phyloP scores from a whole-genome alignment of 495 filamentous ascomycete species.

The Trichoderma virens region DNA sequence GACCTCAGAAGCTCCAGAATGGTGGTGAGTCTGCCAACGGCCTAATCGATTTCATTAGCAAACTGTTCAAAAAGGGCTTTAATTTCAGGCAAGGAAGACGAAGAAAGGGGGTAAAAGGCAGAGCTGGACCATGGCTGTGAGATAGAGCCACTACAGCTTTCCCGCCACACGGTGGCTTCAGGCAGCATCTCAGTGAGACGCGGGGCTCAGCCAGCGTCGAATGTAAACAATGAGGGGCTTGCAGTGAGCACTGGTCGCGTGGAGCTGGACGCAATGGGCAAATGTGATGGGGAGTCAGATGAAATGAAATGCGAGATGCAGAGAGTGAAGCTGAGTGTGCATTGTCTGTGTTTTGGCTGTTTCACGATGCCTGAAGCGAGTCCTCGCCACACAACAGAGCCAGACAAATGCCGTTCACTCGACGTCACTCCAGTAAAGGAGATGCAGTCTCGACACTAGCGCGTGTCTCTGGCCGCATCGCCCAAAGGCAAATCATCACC shows the following conservation, averaged over 20 bases:
- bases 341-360: background rate
- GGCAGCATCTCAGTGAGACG: too few species aligned
- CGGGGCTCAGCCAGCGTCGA: background rate
- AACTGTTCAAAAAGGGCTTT: background rate
- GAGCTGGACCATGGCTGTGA: background rate
- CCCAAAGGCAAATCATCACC: background rate
- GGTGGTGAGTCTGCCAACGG: slow-evolving; percentile 43
- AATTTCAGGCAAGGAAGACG: background rate
- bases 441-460: background rate
- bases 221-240: too few species aligned
- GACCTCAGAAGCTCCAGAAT: slow-evolving; percentile 66
- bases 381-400: background rate
- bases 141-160: too few species aligned
- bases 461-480: background rate
- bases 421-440: background rate
- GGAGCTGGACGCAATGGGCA: too few species aligned
- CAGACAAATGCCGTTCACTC: background rate
- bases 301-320: too few species aligned
- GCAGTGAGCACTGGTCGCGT: too few species aligned
- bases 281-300: too few species aligned
- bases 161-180: too few species aligned
- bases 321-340: background rate
- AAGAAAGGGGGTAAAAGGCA: background rate
- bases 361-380: background rate
- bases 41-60: slow-evolving; percentile 1